phyloP scores from a whole-genome alignment of 164 flowering plant genomes.

The Kalanchoe fedtschenkoi region DNA sequence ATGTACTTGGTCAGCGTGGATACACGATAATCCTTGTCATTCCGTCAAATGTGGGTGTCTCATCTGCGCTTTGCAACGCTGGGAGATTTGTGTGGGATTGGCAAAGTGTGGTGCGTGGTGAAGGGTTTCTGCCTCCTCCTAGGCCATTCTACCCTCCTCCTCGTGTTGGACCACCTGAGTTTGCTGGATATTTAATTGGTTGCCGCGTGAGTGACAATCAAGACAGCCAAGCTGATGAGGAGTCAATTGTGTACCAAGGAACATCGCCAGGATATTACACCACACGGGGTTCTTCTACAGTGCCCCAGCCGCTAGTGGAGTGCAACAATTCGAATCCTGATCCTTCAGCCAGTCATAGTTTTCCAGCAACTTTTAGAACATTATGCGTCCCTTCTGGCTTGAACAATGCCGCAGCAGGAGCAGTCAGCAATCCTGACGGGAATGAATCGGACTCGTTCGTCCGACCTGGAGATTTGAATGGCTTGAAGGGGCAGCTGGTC shows the following conservation, averaged over 20 bases:
- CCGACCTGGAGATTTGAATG: conserved; percentile 81
- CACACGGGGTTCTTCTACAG: conserved; percentile 31
- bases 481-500: conserved; percentile 63
- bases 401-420: conserved; percentile 31
- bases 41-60: conserved; percentile 70
- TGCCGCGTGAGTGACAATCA: conserved; percentile 29
- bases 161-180: conserved; percentile 28
- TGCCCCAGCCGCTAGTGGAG: conserved; percentile 47
- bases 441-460: conserved; percentile 46
- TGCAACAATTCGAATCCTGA: conserved; percentile 25
- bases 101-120: conserved; percentile 90
- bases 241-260: conserved; percentile 65
- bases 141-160: conserved; percentile 30
- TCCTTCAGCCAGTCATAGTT: conserved; percentile 22
- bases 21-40: conserved; percentile 82
- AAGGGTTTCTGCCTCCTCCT: conserved; percentile 61
- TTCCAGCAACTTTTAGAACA: conserved; percentile 34
- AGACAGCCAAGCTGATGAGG: conserved; percentile 64
- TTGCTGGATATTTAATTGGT: conserved; percentile 31
- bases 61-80: conserved; percentile 83
- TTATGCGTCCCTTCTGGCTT: conserved; percentile 45
- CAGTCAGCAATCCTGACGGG: conserved; percentile 16
- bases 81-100: conserved; percentile 96
- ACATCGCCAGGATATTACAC: conserved; percentile 35
- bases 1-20: conserved; percentile 92